phyloP scores from a whole-genome alignment of 352 stramenopile species.

The Pythium apleroticum region DNA sequence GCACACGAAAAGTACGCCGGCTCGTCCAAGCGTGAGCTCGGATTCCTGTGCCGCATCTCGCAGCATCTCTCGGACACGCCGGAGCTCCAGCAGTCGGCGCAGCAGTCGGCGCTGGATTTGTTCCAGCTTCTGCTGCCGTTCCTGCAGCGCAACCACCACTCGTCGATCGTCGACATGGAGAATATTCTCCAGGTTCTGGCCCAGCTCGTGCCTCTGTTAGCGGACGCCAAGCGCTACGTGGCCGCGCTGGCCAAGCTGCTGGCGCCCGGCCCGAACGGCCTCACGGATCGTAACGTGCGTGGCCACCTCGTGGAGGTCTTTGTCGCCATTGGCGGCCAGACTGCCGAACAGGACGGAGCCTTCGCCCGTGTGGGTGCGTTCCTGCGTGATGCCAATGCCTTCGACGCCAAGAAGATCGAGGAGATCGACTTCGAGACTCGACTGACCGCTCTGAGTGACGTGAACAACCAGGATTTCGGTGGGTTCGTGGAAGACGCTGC shows the following conservation, averaged over 20 bases:
- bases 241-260: slow-evolving; percentile 75
- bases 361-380: slow-evolving; percentile 47
- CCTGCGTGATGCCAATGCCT: slow-evolving; percentile 70
- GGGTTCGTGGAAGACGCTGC: slow-evolving; percentile 58
- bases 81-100: slow-evolving; percentile 30
- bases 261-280: slow-evolving; percentile 70
- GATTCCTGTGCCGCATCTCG: slow-evolving; percentile 78
- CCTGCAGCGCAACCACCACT: slow-evolving; percentile 79
- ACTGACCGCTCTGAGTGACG: slow-evolving; percentile 65
- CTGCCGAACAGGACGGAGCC: slow-evolving; percentile 23
- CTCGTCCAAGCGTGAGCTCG: slow-evolving; percentile 80
- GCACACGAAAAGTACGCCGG: slow-evolving; percentile 71
- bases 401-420: slow-evolving; percentile 77
- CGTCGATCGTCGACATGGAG: slow-evolving; percentile 70
- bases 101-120: slow-evolving; percentile 63
- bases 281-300: slow-evolving; percentile 57
- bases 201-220: slow-evolving; percentile 73
- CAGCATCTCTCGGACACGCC: slow-evolving; percentile 44
- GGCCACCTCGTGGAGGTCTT: slow-evolving; percentile 75
- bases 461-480: slow-evolving; percentile 66
- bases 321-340: slow-evolving; percentile 51
- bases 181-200: slow-evolving; percentile 78
- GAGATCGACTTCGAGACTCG: slow-evolving; percentile 84
- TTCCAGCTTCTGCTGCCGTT: slow-evolving; percentile 87
- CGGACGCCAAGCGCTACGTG: slow-evolving; percentile 73